These are phyloP conservation scores for Picea glauca DNA, from an alignment of 75 land plant genomes.

Conservation along the genomic window DNA sequence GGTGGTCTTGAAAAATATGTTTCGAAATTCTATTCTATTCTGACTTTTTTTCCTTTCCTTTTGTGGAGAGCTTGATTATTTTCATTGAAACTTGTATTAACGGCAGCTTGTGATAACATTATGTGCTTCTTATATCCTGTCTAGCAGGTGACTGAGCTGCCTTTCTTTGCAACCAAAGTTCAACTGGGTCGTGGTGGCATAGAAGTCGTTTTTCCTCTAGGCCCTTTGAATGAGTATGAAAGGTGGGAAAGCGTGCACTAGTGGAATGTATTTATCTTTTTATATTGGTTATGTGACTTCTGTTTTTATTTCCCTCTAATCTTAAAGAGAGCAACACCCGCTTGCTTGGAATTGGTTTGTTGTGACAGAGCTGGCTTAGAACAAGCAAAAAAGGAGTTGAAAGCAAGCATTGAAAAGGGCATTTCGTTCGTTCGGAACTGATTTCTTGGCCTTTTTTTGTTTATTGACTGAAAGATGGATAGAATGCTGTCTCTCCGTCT, in stretches of 20 bases:
- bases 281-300: not conserved
- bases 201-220: slow-evolving; percentile 40
- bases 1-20: not conserved
- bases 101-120: not conserved
- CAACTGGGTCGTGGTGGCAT: slow-evolving; percentile 36
- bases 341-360: too few species aligned
- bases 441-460: not conserved
- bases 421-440: slow-evolving; percentile 52
- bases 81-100: slow-evolving; percentile 2
- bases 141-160: slow-evolving; percentile 45
- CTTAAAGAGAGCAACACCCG: too few species aligned
- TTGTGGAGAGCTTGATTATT: not conserved
- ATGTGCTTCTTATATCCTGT: not conserved
- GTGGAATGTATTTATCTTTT: not conserved
- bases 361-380: not conserved
- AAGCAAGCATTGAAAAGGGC: slow-evolving; percentile 90
- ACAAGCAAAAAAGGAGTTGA: slow-evolving; percentile 34
- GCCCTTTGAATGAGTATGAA: slow-evolving; percentile 38
- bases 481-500: too few species aligned
- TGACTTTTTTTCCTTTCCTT: too few species aligned
- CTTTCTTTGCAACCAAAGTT: slow-evolving; percentile 47
- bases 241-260: slow-evolving; percentile 13
- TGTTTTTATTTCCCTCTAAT: not conserved
- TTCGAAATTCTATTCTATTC: too few species aligned
- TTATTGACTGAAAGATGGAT: too few species aligned